Conservation (phyloP, 208 protist species). For the Porcisia hertigi region DNA sequence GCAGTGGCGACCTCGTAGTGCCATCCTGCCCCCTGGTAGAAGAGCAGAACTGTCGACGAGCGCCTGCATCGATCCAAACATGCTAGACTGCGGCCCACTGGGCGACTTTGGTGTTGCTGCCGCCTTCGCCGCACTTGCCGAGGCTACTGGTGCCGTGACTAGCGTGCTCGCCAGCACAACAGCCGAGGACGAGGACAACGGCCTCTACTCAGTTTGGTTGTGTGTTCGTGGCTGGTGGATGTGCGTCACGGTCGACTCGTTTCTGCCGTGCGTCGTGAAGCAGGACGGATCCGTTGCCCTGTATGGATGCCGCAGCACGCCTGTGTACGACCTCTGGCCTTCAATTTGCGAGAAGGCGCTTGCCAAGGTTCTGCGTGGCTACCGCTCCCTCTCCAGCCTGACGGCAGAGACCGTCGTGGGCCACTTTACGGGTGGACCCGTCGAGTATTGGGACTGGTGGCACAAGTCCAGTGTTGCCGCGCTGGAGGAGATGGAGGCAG, state of each 20-base stretch:
- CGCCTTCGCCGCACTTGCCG: slow-evolving; percentile 61
- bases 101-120: slow-evolving; percentile 55
- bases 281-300: slow-evolving; percentile 3
- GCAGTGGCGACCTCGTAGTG: slow-evolving; percentile 29
- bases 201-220: slow-evolving; percentile 53
- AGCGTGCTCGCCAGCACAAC: slow-evolving; percentile 57
- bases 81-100: slow-evolving; percentile 34
- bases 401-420: slow-evolving; percentile 32
- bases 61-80: slow-evolving; percentile 39
- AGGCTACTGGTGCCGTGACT: slow-evolving; percentile 50
- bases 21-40: slow-evolving; percentile 19
- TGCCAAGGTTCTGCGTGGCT: slow-evolving; percentile 68
- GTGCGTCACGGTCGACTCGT: slow-evolving; percentile 51
- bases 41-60: slow-evolving; percentile 27
- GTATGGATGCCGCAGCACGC: slow-evolving; percentile 39
- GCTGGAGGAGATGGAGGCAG: slow-evolving; percentile 54
- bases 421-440: slow-evolving; percentile 65
- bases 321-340: slow-evolving; percentile 65
- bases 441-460: slow-evolving; percentile 75
- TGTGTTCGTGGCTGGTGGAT: slow-evolving; percentile 60
- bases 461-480: slow-evolving; percentile 23
- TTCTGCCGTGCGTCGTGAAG: slow-evolving; percentile 54
- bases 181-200: slow-evolving; percentile 35
- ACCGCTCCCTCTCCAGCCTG: slow-evolving; percentile 36
- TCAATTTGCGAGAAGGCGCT: slow-evolving; percentile 79